phyloP scores from a whole-genome alignment of 805 yeast genomes.

The Metschnikowia koreensis region DNA sequence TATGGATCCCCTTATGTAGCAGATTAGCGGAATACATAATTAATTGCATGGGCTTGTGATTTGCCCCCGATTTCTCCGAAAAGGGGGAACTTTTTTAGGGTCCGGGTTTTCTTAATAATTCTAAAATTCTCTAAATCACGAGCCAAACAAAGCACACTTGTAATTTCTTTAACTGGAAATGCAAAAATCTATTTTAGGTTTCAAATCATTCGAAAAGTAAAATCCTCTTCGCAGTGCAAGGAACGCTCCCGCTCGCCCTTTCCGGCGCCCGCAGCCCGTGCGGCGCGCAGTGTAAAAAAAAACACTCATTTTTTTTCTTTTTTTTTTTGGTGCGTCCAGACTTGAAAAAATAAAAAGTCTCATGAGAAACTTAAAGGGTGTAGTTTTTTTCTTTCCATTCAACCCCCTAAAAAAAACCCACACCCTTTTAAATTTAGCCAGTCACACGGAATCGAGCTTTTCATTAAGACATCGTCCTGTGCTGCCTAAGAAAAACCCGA shows the following conservation, averaged over 20 bases:
- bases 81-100: too few species aligned
- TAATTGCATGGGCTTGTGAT: too few species aligned
- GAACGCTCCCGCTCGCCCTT: neutral
- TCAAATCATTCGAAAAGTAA: too few species aligned
- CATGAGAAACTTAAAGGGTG: slow-evolving; percentile 3
- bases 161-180: too few species aligned
- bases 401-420: slow-evolving; percentile 1
- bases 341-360: slow-evolving; percentile 6
- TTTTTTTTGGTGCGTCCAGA: slow-evolving; percentile 2
- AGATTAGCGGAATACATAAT: too few species aligned
- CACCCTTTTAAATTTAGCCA: slow-evolving; percentile 3
- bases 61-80: too few species aligned
- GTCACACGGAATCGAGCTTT: slow-evolving; percentile 33
- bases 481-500: slow-evolving; percentile 10
- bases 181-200: too few species aligned
- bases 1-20: too few species aligned
- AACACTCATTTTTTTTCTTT: neutral
- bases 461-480: slow-evolving; percentile 37
- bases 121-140: too few species aligned
- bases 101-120: too few species aligned
- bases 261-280: neutral
- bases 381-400: neutral
- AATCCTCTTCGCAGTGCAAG: too few species aligned
- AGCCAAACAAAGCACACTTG: too few species aligned
- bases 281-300: neutral